Conservation (phyloP, 2,329 filamentous ascomycete species). For the Ascomycota sp. region DNA sequence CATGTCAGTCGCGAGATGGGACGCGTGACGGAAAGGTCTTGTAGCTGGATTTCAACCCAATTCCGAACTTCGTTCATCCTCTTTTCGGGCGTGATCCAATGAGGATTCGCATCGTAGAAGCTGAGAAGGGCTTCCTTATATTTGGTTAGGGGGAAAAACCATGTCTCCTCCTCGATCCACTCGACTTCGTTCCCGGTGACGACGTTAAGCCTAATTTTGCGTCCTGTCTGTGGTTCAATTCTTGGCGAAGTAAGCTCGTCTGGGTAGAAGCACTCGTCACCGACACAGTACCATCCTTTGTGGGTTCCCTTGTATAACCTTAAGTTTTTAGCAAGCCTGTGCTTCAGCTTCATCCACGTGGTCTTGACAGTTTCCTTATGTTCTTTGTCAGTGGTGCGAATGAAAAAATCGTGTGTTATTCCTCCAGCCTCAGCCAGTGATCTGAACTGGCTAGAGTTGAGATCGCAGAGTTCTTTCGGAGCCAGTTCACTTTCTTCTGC, state of each 20-base stretch:
- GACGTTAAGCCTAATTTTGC: constrained; percentile 57
- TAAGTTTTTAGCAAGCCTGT: constrained; percentile 29
- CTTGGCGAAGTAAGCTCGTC: constrained; percentile 48
- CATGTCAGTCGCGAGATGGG: constrained; percentile 57
- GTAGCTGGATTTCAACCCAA: constrained; percentile 54
- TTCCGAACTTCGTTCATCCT: constrained; percentile 60
- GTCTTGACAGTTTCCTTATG: constrained; percentile 72
- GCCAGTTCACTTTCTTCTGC: constrained; percentile 46
- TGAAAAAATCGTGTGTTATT: constrained; percentile 64
- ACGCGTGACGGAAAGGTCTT: constrained; percentile 75
- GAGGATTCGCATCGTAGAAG: constrained; percentile 57
- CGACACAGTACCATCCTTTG: constrained; percentile 88
- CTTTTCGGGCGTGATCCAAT: constrained; percentile 49
- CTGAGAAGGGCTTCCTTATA: constrained; percentile 57
- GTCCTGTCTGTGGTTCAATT: constrained; percentile 58
- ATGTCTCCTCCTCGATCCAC: constrained; percentile 82
- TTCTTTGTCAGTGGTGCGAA: constrained; percentile 67
- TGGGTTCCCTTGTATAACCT: constrained; percentile 72
- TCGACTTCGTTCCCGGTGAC: constrained; percentile 88
- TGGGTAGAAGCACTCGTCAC: constrained; percentile 91
- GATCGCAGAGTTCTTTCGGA: constrained; percentile 73
- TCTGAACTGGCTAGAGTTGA: constrained; percentile 58
- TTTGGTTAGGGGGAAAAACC: constrained; percentile 76
- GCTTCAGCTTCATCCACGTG: constrained; percentile 62
- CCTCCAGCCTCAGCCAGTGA: constrained; percentile 46